Evolutionary conservation across 371 early-diverging fungal species (phyloP).

Genomic region (Mucor saturninus): DNA sequence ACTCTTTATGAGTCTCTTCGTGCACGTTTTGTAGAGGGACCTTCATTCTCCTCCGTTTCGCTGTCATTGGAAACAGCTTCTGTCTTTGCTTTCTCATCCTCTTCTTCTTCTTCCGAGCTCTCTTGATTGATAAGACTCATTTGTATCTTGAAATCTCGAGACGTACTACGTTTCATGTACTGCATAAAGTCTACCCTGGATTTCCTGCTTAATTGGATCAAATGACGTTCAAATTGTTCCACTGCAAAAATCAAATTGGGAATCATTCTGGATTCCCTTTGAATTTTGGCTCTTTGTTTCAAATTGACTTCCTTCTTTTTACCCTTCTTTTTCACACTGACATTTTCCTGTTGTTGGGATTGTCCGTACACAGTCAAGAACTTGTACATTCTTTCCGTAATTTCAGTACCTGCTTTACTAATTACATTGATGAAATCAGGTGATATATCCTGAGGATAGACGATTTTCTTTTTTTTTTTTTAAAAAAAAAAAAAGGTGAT

Average conservation of each 20-base stretch:
- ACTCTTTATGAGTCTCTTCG: background rate
- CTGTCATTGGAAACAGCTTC: background rate
- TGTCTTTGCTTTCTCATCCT: background rate
- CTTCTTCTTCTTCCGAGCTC: constrained; percentile 16
- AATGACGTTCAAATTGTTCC: constrained; percentile 72
- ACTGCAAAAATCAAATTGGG: constrained; percentile 68
- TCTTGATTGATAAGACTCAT: constrained; percentile 41
- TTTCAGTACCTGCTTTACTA: constrained; percentile 30
- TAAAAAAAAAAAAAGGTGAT: no score
- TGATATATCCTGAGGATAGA: constrained; percentile 30
- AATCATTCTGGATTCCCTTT: constrained; percentile 68
- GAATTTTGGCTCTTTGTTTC: constrained; percentile 53
- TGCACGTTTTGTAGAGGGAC: background rate
- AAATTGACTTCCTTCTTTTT: constrained; percentile 31
- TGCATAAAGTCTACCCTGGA: constrained; percentile 70
- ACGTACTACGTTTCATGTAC: constrained; percentile 71
- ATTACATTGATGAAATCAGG: constrained; percentile 42
- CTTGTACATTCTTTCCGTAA: constrained; percentile 56
- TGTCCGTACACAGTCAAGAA: constrained; percentile 54
- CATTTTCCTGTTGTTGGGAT: constrained; percentile 8
- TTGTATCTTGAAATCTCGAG: constrained; percentile 73
- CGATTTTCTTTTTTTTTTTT: constrained; percentile 37
- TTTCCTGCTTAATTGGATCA: constrained; percentile 68
- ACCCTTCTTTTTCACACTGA: constrained; percentile 15
- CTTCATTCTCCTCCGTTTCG: background rate